Conservation (phyloP, 2,329 filamentous ascomycete genomes). For the Fusarium lyarnte region DNA sequence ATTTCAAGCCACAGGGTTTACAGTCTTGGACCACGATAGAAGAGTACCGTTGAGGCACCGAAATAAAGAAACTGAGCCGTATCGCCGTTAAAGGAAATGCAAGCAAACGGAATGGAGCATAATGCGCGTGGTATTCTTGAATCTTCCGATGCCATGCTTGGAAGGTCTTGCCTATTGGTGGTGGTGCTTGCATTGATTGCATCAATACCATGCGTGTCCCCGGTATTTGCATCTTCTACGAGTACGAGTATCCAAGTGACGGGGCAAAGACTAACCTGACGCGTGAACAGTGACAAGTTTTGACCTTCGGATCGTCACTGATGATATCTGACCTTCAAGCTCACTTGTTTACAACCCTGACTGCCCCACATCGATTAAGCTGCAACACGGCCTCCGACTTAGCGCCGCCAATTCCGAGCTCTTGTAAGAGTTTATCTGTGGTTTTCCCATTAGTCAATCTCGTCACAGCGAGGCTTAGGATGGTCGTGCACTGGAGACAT, state of each 20-base stretch:
- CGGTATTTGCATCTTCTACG: constrained; percentile 20
- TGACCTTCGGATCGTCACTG: background rate
- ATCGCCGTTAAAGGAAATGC: background rate
- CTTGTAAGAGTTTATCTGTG: constrained; percentile 6
- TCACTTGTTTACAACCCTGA: constrained; percentile 4
- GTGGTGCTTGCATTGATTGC: constrained; percentile 21
- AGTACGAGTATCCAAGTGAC: constrained; percentile 12
- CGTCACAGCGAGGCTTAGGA: constrained; percentile 28
- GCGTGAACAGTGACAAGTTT: background rate
- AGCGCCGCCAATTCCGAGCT: constrained; percentile 37
- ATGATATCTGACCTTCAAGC: background rate
- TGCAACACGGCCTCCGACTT: constrained; percentile 30
- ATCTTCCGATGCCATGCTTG: background rate
- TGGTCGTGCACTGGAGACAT: constrained; percentile 23
- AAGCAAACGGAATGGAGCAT: background rate
- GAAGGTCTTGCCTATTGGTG: constrained; percentile 11
- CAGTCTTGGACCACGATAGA: constrained; percentile 39
- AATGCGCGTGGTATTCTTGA: background rate
- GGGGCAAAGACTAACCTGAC: background rate
- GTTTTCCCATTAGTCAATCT: constrained; percentile 5
- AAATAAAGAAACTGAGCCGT: constrained; percentile 36
- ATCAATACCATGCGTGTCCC: constrained; percentile 23
- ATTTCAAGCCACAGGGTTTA: constrained; percentile 38
- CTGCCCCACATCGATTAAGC: constrained; percentile 26
- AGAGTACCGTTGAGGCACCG: constrained; percentile 5